phyloP scores from a whole-genome alignment of 768 basidiomycete species.

The Myochromella boudieri region DNA sequence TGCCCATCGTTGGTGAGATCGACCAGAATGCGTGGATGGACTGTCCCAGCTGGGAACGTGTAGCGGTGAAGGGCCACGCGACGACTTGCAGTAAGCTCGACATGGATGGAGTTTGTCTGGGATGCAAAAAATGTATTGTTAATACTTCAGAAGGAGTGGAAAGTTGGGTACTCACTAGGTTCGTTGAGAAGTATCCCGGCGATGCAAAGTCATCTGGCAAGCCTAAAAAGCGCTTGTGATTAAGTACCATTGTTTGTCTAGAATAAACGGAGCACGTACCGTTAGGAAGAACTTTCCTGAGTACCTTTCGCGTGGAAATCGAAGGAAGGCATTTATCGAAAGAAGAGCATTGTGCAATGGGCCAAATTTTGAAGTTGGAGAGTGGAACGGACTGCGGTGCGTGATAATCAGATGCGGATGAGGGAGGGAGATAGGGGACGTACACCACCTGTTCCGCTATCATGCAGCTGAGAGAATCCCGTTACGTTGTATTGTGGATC shows the following conservation, averaged over 20 bases:
- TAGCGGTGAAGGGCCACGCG: conserved; percentile 61
- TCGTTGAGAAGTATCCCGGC: conserved; percentile 66
- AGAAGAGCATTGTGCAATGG: conserved; percentile 47
- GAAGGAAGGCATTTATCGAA: conserved; percentile 56
- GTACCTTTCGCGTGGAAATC: conserved; percentile 42
- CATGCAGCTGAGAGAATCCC: conserved; percentile 65
- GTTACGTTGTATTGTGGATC: conserved; percentile 43
- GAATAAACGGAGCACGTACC: conserved; percentile 32
- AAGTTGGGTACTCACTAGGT: conserved; percentile 43
- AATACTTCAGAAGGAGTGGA: not conserved
- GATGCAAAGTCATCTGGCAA: conserved; percentile 60
- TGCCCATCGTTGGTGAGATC: conserved; percentile 67
- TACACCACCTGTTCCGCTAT: conserved; percentile 63
- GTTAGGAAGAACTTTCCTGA: conserved; percentile 46
- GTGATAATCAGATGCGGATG: not conserved
- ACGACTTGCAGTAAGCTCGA: conserved; percentile 59
- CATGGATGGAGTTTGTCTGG: conserved; percentile 55
- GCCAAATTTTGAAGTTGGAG: conserved; percentile 64
- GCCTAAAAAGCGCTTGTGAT: conserved; percentile 29
- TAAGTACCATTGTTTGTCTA: not conserved
- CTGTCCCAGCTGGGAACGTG: conserved; percentile 49
- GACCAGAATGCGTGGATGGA: conserved; percentile 51
- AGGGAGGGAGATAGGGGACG: conserved; percentile 14
- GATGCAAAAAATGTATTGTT: not conserved
- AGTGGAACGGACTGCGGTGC: conserved; percentile 44